phyloP scores from a whole-genome alignment of 768 basidiomycete species.

The Podaxis sp. region DNA sequence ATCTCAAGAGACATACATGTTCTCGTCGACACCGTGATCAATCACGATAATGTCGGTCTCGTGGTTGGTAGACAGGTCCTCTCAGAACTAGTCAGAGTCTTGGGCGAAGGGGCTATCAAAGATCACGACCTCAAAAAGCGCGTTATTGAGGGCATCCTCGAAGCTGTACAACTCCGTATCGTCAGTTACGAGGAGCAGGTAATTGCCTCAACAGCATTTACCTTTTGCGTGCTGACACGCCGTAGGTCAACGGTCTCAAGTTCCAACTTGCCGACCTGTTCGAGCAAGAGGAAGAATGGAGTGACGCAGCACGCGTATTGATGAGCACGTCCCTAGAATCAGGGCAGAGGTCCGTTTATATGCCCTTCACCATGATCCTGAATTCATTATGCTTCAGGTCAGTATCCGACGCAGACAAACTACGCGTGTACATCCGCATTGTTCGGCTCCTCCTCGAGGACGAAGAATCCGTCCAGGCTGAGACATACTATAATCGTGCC shows the following conservation, averaged over 20 bases:
- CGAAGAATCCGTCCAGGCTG: constrained; percentile 96
- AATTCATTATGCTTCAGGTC: constrained; percentile 33
- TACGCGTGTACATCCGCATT: constrained; percentile 89
- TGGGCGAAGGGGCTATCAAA: constrained; percentile 52
- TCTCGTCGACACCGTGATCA: constrained; percentile 77
- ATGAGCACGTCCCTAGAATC: constrained; percentile 93
- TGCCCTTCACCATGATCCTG: constrained; percentile 2
- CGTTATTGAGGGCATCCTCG: constrained; percentile 72
- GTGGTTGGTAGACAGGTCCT: constrained; percentile 88
- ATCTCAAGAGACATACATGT: constrained; percentile 57
- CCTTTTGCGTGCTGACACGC: constrained; percentile 5
- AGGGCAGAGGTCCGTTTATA: constrained; percentile 62
- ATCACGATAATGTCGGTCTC: constrained; percentile 76
- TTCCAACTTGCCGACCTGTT: constrained; percentile 90
- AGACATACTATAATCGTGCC: constrained; percentile 96
- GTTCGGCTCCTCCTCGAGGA: constrained; percentile 93
- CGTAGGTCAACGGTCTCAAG: constrained; percentile 74
- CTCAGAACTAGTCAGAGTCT: constrained; percentile 72
- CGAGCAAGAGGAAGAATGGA: constrained; percentile 90
- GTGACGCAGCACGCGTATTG: constrained; percentile 85
- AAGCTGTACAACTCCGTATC: constrained; percentile 67
- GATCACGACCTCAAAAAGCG: constrained; percentile 58
- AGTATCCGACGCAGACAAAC: constrained; percentile 78
- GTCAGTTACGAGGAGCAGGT: constrained; percentile 97
- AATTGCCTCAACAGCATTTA: constrained; percentile 18